Percentiles rank a stretch among this genome's conserved stretches.
These are phyloP conservation scores for Podila minutissima DNA, from an alignment of 192 early-diverging fungal species.

Conservation along the genomic window DNA sequence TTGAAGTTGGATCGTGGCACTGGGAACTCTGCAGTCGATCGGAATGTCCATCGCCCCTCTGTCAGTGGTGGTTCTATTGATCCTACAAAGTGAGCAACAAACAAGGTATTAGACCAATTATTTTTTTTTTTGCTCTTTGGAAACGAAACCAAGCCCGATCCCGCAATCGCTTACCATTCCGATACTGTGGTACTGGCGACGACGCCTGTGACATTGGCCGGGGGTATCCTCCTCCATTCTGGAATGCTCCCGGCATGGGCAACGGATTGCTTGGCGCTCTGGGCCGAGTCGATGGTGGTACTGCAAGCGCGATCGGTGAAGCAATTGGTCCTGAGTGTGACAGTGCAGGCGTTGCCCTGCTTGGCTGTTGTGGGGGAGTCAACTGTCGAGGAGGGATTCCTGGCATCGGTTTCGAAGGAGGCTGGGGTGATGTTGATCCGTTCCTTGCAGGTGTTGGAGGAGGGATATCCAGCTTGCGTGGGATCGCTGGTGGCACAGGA, in stretches of 20 bases:
- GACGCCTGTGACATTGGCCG: too few species aligned
- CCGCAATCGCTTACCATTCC: too few species aligned
- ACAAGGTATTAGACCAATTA: background rate
- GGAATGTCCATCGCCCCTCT: slow-evolving; percentile 56
- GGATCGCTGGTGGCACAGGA: too few species aligned
- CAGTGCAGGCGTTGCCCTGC: slow-evolving; percentile 21
- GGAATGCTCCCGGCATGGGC: too few species aligned
- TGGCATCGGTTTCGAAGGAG: slow-evolving; percentile 29
- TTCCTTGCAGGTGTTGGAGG: too few species aligned
- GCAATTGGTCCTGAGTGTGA: slow-evolving; percentile 8
- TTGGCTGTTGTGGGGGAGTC: slow-evolving; percentile 19
- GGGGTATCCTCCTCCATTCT: too few species aligned
- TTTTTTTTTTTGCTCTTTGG: too few species aligned
- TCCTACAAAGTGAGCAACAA: background rate
- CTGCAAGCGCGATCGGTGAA: slow-evolving; percentile 8
- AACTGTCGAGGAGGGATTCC: slow-evolving; percentile 14
- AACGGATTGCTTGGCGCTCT: slow-evolving; percentile 14
- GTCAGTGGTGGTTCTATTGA: slow-evolving; percentile 47
- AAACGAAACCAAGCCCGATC: too few species aligned
- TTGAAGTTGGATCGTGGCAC: slow-evolving; percentile 29
- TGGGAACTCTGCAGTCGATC: slow-evolving; percentile 48
- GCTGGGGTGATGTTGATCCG: slow-evolving; percentile 6
- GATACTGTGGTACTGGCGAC: too few species aligned
- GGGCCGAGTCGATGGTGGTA: slow-evolving; percentile 12
- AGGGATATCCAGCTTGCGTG: too few species aligned